phyloP scores from a whole-genome alignment of 2,329 filamentous ascomycete genomes.

The Trichoderma endophyticum region DNA sequence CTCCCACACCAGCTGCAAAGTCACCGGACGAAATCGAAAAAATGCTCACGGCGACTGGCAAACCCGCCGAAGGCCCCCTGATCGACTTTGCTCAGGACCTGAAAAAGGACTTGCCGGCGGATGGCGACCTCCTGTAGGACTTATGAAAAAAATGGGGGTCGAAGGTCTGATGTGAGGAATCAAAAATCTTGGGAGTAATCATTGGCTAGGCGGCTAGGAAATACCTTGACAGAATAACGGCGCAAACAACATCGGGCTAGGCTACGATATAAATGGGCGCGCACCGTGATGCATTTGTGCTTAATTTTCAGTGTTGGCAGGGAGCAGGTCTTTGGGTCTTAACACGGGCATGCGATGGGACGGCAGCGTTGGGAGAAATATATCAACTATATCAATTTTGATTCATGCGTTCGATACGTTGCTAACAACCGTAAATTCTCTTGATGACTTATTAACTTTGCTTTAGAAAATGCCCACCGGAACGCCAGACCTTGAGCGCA shows the following conservation, averaged over 20 bases:
- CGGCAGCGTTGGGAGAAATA: constrained; percentile 12
- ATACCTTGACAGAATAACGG: constrained; percentile 16
- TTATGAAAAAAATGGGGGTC: not conserved
- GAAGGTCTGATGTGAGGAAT: not conserved
- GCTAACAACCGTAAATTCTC: not conserved
- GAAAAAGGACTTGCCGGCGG: constrained; percentile 45
- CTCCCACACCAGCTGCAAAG: constrained; percentile 12
- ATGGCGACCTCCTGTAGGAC: constrained; percentile 4
- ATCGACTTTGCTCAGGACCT: constrained; percentile 57
- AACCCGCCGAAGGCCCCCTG: constrained; percentile 46
- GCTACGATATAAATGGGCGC: constrained; percentile 18
- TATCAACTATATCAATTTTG: constrained; percentile 18
- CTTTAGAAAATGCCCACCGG: not conserved
- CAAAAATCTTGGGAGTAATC: constrained; percentile 3
- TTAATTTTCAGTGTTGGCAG: constrained; percentile 14
- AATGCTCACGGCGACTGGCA: constrained; percentile 48
- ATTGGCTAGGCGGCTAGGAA: constrained; percentile 12
- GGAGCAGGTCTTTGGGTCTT: constrained; percentile 17
- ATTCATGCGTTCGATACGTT: not conserved
- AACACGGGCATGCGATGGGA: constrained; percentile 11
- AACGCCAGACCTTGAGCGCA: constrained; percentile 8
- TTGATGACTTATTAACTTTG: constrained; percentile 8
- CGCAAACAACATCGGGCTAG: constrained; percentile 16
- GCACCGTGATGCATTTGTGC: constrained; percentile 13
- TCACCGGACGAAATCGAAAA: constrained; percentile 39